phyloP scores from a whole-genome alignment of 225 moss, liverwort and hornwort genomes.

The Takakia lepidozioides region DNA sequence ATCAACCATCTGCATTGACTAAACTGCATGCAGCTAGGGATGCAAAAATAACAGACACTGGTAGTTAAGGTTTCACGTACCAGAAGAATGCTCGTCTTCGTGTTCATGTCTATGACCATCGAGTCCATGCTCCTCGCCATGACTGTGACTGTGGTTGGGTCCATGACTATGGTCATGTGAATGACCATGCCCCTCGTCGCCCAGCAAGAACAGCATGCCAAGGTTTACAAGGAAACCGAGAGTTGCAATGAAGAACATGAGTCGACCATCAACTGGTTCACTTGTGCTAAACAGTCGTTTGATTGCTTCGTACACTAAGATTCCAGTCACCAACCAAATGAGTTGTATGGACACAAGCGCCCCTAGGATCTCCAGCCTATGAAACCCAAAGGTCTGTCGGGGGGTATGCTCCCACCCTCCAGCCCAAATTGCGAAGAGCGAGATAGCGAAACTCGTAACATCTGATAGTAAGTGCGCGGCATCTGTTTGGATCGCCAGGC shows the following conservation, averaged over 20 bases:
- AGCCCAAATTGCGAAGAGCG: constrained; percentile 84
- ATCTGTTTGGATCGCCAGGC: constrained; percentile 72
- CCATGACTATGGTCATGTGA: too few relatives aligned
- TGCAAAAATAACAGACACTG: too few relatives aligned
- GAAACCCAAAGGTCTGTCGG: constrained; percentile 65
- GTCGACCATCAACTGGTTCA: constrained; percentile 34
- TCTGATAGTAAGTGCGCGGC: constrained; percentile 79
- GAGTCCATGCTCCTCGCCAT: too few relatives aligned
- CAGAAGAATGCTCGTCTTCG: too few relatives aligned
- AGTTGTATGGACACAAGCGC: constrained; percentile 80
- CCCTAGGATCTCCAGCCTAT: constrained; percentile 69
- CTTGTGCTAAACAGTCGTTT: constrained; percentile 20
- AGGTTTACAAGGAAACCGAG: constrained; percentile 64
- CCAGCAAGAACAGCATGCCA: constrained; percentile 63
- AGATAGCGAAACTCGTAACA: constrained; percentile 75
- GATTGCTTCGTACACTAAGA: constrained; percentile 65
- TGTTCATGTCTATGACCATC: too few relatives aligned
- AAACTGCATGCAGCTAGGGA: too few relatives aligned
- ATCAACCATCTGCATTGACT: too few relatives aligned
- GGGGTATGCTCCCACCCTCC: constrained; percentile 71
- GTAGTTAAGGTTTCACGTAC: too few relatives aligned
- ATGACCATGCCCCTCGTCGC: constrained; percentile 20
- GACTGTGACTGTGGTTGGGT: too few relatives aligned
- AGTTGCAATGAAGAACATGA: constrained; percentile 69
- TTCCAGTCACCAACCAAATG: constrained; percentile 79